phyloP scores from a whole-genome alignment of 2,329 filamentous ascomycete species.

The Fonsecaea nubica region DNA sequence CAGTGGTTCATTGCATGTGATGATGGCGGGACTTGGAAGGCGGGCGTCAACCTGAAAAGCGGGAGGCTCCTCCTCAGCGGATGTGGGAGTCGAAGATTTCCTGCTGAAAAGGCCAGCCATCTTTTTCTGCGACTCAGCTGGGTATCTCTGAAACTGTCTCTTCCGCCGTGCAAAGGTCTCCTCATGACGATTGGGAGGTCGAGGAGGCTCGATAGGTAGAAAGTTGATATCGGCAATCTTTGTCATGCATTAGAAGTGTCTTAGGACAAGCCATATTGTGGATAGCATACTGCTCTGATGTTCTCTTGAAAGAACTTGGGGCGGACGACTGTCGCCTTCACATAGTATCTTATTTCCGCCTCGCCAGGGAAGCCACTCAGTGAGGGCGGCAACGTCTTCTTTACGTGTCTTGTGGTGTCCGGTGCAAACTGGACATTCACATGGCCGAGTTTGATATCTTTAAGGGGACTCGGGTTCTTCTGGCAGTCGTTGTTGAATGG shows the following conservation, averaged over 20 bases:
- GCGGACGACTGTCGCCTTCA: constrained; percentile 94
- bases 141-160: constrained; percentile 61
- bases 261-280: not conserved
- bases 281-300: constrained; percentile 61
- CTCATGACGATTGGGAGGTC: constrained; percentile 69
- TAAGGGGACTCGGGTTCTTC: constrained; percentile 53
- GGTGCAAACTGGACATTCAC: constrained; percentile 54
- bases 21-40: constrained; percentile 82
- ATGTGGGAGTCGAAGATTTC: constrained; percentile 42
- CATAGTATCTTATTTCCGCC: constrained; percentile 90
- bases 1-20: constrained; percentile 86
- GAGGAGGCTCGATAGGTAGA: constrained; percentile 87
- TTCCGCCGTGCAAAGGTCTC: constrained; percentile 83
- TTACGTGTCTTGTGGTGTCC: constrained; percentile 69
- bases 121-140: constrained; percentile 58
- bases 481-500: constrained; percentile 59
- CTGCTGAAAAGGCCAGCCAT: constrained; percentile 63
- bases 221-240: constrained; percentile 69
- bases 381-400: constrained; percentile 85
- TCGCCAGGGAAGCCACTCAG: constrained; percentile 84
- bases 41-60: constrained; percentile 80
- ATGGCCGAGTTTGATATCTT: constrained; percentile 54
- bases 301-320: constrained; percentile 91
- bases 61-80: constrained; percentile 48
- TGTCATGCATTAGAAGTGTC: constrained; percentile 19